Conservation (phyloP, 306 rosid species). For the Vigna hirtella region DNA sequence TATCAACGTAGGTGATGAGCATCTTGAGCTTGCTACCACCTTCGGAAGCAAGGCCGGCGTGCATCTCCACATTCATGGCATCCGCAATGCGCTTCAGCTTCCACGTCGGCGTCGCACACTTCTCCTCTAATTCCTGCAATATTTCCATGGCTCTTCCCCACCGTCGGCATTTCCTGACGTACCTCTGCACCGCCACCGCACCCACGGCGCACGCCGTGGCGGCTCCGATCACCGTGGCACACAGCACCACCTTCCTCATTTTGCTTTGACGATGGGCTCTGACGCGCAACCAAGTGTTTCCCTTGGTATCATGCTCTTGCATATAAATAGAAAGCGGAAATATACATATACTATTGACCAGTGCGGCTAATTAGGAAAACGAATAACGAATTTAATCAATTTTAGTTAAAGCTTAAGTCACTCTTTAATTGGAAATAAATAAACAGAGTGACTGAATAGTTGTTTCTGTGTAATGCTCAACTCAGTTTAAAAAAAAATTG, state of each 20-base stretch:
- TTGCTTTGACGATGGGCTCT: background rate
- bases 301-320: background rate
- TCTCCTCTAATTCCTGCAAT: constrained; percentile 76
- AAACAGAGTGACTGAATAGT: too few species aligned
- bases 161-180: constrained; percentile 52
- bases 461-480: background rate
- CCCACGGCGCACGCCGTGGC: constrained; percentile 58
- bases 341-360: background rate
- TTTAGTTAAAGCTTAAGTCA: background rate
- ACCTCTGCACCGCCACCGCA: constrained; percentile 64
- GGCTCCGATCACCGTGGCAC: constrained; percentile 55
- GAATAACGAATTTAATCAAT: background rate
- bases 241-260: constrained; percentile 63
- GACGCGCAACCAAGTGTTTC: background rate
- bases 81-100: constrained; percentile 78
- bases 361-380: constrained; percentile 1
- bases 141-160: constrained; percentile 65
- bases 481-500: background rate
- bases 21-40: constrained; percentile 95
- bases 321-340: constrained; percentile 3
- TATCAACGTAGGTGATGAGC: constrained; percentile 82
- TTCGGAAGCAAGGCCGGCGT: constrained; percentile 92
- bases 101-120: constrained; percentile 67
- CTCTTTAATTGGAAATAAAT: too few species aligned
- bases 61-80: constrained; percentile 92